These are phyloP conservation scores for Bonia amplexicaulis DNA, from an alignment of 176 grass and related monocot species.

Conservation along the genomic window DNA sequence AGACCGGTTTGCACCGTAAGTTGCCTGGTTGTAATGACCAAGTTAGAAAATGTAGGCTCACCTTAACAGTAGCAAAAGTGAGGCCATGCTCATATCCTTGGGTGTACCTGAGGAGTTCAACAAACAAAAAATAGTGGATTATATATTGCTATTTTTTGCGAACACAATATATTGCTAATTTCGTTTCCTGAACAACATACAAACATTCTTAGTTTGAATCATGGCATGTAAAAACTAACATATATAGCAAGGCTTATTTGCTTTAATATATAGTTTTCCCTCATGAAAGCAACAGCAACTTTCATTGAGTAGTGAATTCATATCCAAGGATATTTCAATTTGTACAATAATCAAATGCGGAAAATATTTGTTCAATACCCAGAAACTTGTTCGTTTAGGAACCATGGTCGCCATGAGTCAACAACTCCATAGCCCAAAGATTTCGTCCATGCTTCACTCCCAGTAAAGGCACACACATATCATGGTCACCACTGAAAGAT, in stretches of 20 bases:
- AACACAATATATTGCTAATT: not conserved
- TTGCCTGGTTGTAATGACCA: no score
- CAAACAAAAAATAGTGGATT: not conserved
- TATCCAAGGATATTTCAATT: not conserved
- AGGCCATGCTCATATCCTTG: constrained; percentile 75
- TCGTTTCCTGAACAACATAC: not conserved
- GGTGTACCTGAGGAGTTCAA: constrained; percentile 62
- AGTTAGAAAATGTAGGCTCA: constrained; percentile 23
- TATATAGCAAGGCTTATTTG: no score
- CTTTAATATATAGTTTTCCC: not conserved
- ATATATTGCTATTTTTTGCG: not conserved
- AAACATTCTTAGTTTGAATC: not conserved
- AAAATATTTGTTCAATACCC: constrained; percentile 50
- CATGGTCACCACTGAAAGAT: constrained; percentile 81
- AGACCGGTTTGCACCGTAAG: no score
- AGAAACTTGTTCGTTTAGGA: constrained; percentile 62
- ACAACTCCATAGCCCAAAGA: constrained; percentile 61
- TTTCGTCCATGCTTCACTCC: constrained; percentile 77
- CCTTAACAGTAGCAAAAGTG: constrained; percentile 92
- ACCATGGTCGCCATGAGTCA: constrained; percentile 79
- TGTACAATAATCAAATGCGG: not conserved
- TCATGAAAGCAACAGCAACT: not conserved
- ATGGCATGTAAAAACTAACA: not conserved
- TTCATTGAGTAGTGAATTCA: not conserved
- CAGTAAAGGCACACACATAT: constrained; percentile 91